Conservation (phyloP, 805 yeast genomes). For the Jamesozyma rosinii region DNA sequence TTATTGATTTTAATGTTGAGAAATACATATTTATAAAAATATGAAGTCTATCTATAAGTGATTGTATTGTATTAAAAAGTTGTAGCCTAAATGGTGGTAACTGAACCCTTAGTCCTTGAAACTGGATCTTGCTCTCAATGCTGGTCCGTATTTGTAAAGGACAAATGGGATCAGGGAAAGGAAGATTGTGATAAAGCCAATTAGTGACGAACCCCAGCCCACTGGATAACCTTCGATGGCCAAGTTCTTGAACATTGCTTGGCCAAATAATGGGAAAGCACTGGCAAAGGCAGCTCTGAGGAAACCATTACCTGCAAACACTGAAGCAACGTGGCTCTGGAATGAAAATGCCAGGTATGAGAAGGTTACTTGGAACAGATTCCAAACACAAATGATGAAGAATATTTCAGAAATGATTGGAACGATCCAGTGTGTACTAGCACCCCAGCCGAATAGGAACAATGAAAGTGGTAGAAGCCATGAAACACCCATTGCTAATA, state of each 20-base stretch:
- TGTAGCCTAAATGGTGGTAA: no score
- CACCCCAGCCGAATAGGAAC: constrained; percentile 44
- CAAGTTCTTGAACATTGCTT: constrained; percentile 46
- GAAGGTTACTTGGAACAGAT: constrained; percentile 43
- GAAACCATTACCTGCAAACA: constrained; percentile 47
- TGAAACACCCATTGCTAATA: constrained; percentile 35
- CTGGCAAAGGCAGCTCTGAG: constrained; percentile 45
- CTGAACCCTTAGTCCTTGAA: constrained; percentile 5
- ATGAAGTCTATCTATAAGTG: no score
- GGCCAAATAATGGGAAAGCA: constrained; percentile 56
- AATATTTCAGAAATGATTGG: constrained; percentile 38
- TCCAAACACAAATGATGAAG: constrained; percentile 34
- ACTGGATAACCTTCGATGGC: constrained; percentile 43
- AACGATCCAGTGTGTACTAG: constrained; percentile 41
- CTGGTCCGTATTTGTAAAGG: constrained; percentile 37
- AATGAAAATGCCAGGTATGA: constrained; percentile 42
- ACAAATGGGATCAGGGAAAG: constrained; percentile 41
- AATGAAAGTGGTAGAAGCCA: constrained; percentile 36
- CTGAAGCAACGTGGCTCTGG: constrained; percentile 45
- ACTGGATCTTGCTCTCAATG: constrained; percentile 25
- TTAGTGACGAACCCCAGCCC: constrained; percentile 47
- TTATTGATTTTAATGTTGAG: no score
- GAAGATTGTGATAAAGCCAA: constrained; percentile 37
- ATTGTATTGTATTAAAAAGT: no score
- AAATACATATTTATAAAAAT: no score